These are phyloP conservation scores for Monosporascus sp. DNA, from an alignment of 2,329 filamentous ascomycete species.

Conservation along the genomic window DNA sequence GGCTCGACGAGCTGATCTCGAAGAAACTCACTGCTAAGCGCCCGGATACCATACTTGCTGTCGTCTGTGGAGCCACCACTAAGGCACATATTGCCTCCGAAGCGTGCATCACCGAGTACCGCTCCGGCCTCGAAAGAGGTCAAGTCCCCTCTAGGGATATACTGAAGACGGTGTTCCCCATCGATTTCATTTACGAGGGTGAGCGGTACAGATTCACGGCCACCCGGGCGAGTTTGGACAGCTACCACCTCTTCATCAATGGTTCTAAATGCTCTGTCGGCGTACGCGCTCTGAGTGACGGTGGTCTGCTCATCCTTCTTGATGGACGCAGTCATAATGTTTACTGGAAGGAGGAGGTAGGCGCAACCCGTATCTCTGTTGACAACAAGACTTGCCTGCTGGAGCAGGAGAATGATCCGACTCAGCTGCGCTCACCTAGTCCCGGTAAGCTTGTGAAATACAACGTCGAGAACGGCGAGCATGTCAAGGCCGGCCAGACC, in stretches of 20 bases:
- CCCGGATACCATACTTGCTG: slow-evolving; percentile 87
- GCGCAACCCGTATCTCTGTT: slow-evolving; percentile 89
- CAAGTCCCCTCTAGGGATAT: slow-evolving; percentile 96
- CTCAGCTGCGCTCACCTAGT: slow-evolving; percentile 88
- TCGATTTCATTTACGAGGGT: slow-evolving; percentile 99
- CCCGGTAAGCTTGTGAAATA: slow-evolving; percentile 99
- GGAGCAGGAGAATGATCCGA: slow-evolving; percentile 98
- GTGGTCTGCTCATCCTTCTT: slow-evolving; percentile 85
- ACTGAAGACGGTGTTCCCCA: slow-evolving; percentile 92
- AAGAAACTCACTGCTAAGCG: slow-evolving; percentile 96
- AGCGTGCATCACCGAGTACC: slow-evolving; percentile 80
- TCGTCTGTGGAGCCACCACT: slow-evolving; percentile 89
- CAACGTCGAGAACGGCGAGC: slow-evolving; percentile 89
- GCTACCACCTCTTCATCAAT: slow-evolving; percentile 98
- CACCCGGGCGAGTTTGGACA: slow-evolving; percentile 84
- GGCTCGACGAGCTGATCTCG: slow-evolving; percentile 97
- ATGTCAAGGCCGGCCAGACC: slow-evolving; percentile 85
- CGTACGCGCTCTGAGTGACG: slow-evolving; percentile 87
- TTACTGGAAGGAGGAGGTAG: slow-evolving; percentile 99
- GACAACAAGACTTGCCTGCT: slow-evolving; percentile 97
- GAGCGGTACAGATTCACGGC: slow-evolving; percentile 97
- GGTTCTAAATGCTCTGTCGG: slow-evolving; percentile 94
- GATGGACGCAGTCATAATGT: slow-evolving; percentile 94
- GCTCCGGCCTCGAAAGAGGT: slow-evolving; percentile 85
- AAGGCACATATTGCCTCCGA: slow-evolving; percentile 96